phyloP scores from a whole-genome alignment of 148 eudicot species.

The Nyssa sinensis region DNA sequence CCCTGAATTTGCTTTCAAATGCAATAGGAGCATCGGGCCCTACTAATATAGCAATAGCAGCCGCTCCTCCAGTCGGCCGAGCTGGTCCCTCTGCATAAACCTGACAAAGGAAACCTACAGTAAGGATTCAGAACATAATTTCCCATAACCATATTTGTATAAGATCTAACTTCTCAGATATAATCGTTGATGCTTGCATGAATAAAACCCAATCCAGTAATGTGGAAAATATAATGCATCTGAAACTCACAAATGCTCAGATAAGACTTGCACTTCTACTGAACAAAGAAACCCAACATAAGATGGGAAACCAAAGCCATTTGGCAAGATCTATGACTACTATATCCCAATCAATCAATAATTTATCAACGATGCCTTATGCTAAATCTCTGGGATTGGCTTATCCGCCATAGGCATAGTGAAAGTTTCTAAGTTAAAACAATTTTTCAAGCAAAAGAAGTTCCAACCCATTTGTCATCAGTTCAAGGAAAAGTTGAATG shows the following conservation, averaged over 20 bases:
- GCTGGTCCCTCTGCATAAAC: slow-evolving; percentile 97
- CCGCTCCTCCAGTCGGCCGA: slow-evolving; percentile 93
- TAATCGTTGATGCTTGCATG: background rate
- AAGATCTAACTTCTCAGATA: background rate
- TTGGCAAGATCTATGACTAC: background rate
- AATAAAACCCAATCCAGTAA: background rate
- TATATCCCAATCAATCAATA: too few relatives aligned
- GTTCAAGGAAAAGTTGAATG: background rate
- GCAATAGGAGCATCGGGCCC: slow-evolving; percentile 87
- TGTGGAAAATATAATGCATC: background rate
- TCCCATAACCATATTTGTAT: background rate
- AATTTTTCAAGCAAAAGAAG: background rate
- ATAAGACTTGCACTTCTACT: background rate
- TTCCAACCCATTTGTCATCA: background rate
- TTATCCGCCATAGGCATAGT: too few relatives aligned
- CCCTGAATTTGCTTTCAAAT: slow-evolving; percentile 85
- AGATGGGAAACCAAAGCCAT: background rate
- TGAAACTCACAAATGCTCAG: background rate
- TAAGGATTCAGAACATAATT: slow-evolving; percentile 7
- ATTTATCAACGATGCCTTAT: too few relatives aligned
- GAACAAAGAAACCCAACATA: background rate
- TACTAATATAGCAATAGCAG: slow-evolving; percentile 77
- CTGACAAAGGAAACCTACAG: slow-evolving; percentile 32
- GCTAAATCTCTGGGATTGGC: too few relatives aligned
- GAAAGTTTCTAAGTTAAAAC: background rate